Conservation (phyloP, 345 rosid species). For the Hibiscus syriacus region DNA sequence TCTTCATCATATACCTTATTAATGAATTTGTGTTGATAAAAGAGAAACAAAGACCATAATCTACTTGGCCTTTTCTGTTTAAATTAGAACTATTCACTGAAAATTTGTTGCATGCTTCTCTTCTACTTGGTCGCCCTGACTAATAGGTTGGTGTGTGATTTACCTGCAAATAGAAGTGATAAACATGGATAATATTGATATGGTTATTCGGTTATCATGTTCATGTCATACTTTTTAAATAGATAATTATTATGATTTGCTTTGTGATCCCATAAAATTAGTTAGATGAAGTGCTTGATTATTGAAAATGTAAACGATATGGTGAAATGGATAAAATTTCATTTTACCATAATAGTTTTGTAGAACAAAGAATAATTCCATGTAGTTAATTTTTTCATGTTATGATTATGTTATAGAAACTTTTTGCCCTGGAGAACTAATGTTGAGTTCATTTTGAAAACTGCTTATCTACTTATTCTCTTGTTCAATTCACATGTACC, state of each 20-base stretch:
- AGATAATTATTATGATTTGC: slow-evolving; percentile 8
- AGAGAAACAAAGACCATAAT: neutral
- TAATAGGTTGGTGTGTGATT: neutral
- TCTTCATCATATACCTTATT: neutral
- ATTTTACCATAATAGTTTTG: neutral
- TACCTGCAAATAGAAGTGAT: neutral
- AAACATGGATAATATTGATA: neutral
- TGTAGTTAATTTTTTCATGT: neutral
- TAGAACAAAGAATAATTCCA: neutral
- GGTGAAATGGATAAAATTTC: neutral
- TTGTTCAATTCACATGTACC: neutral
- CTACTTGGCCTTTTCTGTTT: neutral
- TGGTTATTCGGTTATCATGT: neutral
- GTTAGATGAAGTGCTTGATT: neutral
- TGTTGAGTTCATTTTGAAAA: neutral
- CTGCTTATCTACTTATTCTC: slow-evolving; percentile 4
- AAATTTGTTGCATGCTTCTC: neutral
- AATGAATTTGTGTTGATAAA: neutral
- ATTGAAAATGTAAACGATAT: neutral
- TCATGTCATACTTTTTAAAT: neutral
- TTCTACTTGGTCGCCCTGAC: neutral
- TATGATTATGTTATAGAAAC: neutral
- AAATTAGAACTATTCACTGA: neutral
- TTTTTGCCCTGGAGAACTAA: neutral
- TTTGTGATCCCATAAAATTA: neutral